Base-by-base conservation (phyloP, 2,329 filamentous ascomycete species). In the Beauveria australis region DNA sequence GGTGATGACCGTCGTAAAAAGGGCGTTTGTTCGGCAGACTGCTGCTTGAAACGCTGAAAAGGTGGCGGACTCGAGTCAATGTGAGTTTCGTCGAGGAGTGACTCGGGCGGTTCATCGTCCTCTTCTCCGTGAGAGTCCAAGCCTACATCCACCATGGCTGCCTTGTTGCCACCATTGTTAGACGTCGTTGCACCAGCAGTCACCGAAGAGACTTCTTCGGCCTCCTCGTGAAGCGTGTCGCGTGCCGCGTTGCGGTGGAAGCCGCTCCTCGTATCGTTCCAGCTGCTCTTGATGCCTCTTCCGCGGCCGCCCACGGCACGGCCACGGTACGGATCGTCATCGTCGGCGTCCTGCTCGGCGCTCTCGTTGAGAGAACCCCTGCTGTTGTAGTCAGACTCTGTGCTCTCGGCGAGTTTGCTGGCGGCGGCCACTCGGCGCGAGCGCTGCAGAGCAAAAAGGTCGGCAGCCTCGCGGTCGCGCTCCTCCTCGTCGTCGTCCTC, bases 401-500 rank as follows among this genome's bases (percentile, higher is more conserved):
- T 88, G 64, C 92, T 96, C 66, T 96, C 92, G 43, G 89, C 90
- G 54, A 97, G 76, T 66, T 89, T 86, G 73, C 89, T 91, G 16
- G 88, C 87, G 16, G 91, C 91, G 70, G 97, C 93, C 62, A 96
- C 90, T 52, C 92, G 84, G 66, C 94, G 84, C 65, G 93, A 97
- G 67, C 89, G 84, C 73, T 97, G 92, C 61, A 99, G 78, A 6
- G 93, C 93, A 74, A 92, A 95, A 66, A 94, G 87, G 74, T 97
- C 94, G n/a, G 92, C 92, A 40, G 93, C 90, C 70, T 97, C 93
- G 59, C 92, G 81, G 67, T 95, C 90, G 67, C 91, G 87, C 74
- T 96, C 92, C 67, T 91, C 89, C 71, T 94, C 92, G 63, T 97
- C 93, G 64, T 97, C 92, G 70, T 95, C 91, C 74, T 97, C 92